Conservation (phyloP, 148 eudicot genomes). For the Arctostaphylos glauca region DNA sequence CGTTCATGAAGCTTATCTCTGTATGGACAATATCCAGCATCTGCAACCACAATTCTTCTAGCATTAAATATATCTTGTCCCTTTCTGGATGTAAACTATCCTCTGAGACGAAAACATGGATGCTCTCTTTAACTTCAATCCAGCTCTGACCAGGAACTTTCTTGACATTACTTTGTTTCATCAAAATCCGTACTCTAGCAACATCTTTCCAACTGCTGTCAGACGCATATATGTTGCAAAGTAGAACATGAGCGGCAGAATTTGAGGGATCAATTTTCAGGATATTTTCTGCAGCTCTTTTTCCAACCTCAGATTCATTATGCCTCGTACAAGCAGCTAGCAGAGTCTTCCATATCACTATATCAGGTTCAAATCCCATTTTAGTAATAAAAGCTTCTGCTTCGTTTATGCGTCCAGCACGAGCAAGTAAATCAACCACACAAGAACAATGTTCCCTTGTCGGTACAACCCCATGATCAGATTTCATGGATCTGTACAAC, state of each 20-base stretch:
- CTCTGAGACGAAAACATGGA: constrained; percentile 35
- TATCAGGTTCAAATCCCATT: constrained; percentile 35
- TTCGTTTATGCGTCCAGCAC: constrained; percentile 38
- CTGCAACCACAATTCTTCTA: constrained; percentile 31
- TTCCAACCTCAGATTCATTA: constrained; percentile 30
- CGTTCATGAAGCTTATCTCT: constrained; percentile 16
- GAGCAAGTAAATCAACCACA: constrained; percentile 41
- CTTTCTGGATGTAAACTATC: constrained; percentile 33
- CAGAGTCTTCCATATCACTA: constrained; percentile 45
- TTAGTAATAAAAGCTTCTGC: constrained; percentile 39
- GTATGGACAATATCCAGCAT: constrained; percentile 25
- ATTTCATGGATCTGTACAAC: constrained; percentile 32
- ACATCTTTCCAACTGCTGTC: constrained; percentile 34
- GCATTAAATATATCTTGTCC: constrained; percentile 23
- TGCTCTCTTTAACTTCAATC: constrained; percentile 37
- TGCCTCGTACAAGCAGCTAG: constrained; percentile 39
- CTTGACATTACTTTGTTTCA: constrained; percentile 40
- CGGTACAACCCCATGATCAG: constrained; percentile 27
- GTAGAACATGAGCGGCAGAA: constrained; percentile 40
- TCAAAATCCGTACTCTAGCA: constrained; percentile 32
- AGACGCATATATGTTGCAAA: constrained; percentile 36
- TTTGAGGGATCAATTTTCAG: constrained; percentile 40
- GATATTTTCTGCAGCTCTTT: constrained; percentile 40
- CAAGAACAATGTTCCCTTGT: constrained; percentile 43
- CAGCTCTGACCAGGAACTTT: constrained; percentile 44